These are phyloP conservation scores for Crithidia fasciculata DNA, from an alignment of 208 protist species.

Conservation along the genomic window DNA sequence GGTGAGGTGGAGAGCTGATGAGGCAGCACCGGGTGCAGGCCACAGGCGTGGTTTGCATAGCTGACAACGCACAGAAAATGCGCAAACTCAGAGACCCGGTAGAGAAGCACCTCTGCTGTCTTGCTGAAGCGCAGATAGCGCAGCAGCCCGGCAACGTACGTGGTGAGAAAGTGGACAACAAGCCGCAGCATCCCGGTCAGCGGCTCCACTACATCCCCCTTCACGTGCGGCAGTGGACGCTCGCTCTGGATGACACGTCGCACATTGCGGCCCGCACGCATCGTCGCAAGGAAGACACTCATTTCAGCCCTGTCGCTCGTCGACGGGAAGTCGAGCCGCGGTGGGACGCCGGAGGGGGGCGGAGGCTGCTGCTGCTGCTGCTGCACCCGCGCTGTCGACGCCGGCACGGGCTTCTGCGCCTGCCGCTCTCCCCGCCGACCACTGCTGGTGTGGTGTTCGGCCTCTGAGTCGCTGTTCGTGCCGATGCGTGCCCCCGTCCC, in stretches of 20 bases:
- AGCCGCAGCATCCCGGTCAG: constrained; percentile 20
- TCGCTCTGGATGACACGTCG: constrained; percentile 47
- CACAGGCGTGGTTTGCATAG: constrained; percentile 60
- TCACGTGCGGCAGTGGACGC: background rate
- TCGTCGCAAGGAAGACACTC: constrained; percentile 54
- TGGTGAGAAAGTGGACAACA: constrained; percentile 24
- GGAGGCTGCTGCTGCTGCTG: background rate
- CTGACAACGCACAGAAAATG: constrained; percentile 66
- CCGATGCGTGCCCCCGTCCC: background rate
- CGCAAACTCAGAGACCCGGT: constrained; percentile 55
- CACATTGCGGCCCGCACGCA: constrained; percentile 47
- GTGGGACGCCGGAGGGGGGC: constrained; percentile 43
- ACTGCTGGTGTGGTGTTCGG: constrained; percentile 12
- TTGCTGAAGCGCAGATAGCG: constrained; percentile 42
- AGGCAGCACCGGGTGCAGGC: constrained; percentile 78
- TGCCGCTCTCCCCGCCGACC: background rate
- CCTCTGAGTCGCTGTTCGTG: constrained; percentile 27
- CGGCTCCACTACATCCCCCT: constrained; percentile 21
- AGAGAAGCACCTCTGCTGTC: constrained; percentile 40
- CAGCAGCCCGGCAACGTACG: constrained; percentile 33
- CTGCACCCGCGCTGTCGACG: background rate
- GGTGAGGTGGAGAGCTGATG: constrained; percentile 42
- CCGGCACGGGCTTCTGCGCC: constrained; percentile 9
- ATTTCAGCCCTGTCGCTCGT: constrained; percentile 66
- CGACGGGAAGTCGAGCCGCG: constrained; percentile 79